Conservation (phyloP, 202 grass and related monocot species). For the Carex arenaria region DNA sequence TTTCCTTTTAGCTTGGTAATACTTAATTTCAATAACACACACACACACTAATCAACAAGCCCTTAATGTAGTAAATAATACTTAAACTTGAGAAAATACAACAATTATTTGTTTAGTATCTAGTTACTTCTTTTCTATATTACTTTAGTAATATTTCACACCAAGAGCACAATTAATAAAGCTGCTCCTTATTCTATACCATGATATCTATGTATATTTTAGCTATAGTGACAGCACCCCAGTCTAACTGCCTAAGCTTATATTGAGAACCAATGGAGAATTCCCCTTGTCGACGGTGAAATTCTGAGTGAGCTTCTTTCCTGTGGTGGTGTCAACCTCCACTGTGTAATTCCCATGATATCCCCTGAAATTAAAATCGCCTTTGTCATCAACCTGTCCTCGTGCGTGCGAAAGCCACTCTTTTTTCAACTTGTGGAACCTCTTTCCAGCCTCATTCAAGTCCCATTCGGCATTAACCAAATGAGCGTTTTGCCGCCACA, state of each 20-base stretch:
- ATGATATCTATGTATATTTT: background rate
- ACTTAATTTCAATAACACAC: background rate
- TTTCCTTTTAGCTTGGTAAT: background rate
- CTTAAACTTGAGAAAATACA: background rate
- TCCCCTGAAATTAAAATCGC: constrained; percentile 65
- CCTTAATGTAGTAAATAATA: background rate
- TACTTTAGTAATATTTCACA: background rate
- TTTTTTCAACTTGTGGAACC: constrained; percentile 48
- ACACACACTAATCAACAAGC: background rate
- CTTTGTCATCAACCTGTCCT: constrained; percentile 35
- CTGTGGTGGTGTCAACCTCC: constrained; percentile 36
- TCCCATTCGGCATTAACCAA: constrained; percentile 71
- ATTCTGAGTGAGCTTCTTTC: constrained; percentile 47
- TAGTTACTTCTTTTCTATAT: background rate
- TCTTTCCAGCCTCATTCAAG: constrained; percentile 64
- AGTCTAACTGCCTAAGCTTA: constrained; percentile 27
- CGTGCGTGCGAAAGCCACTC: constrained; percentile 58
- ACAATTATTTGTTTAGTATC: background rate
- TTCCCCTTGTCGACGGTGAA: constrained; percentile 60
- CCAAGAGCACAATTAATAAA: constrained; percentile 15
- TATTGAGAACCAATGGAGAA: constrained; percentile 47
- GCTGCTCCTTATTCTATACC: constrained; percentile 12
- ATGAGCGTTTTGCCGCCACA: constrained; percentile 48
- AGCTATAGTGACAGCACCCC: background rate
- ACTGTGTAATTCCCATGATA: constrained; percentile 60